Evolutionary conservation across 176 grass and related monocot genomes (phyloP).

Genomic region (Alloteropsis semialata): DNA sequence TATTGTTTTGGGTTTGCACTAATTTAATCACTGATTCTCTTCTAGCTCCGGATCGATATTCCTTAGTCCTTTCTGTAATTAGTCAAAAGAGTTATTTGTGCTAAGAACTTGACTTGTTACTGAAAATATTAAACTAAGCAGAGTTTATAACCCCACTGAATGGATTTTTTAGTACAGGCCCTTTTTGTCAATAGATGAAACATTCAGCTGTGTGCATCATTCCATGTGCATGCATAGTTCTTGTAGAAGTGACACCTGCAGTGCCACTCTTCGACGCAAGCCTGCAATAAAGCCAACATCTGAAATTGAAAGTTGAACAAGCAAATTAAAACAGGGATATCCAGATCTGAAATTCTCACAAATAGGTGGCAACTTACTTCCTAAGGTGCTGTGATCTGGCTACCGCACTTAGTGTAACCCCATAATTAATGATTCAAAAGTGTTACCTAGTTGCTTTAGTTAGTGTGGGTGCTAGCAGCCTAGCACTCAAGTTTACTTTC

Average conservation of each 20-base stretch:
- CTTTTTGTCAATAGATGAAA: background rate
- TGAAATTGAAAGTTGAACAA: background rate
- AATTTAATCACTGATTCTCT: background rate
- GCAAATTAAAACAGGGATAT: background rate
- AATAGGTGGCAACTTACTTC: background rate
- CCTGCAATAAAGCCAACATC: background rate
- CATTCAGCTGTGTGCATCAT: background rate
- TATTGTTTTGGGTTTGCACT: background rate
- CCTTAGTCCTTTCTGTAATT: background rate
- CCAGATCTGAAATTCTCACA: background rate
- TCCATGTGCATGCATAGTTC: background rate
- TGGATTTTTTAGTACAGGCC: background rate
- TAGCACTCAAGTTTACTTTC: background rate
- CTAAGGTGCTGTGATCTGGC: background rate
- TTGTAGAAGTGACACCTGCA: background rate
- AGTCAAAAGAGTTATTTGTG: background rate
- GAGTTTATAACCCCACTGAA: background rate
- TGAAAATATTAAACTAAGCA: background rate
- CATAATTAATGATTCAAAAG: background rate
- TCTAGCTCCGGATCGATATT: background rate
- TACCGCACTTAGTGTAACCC: background rate
- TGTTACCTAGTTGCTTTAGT: background rate
- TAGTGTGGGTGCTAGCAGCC: background rate
- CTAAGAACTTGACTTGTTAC: background rate
- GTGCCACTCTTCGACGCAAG: background rate